phyloP scores from a whole-genome alignment of 2,329 filamentous ascomycete genomes.

The Aspergillus floridensis region DNA sequence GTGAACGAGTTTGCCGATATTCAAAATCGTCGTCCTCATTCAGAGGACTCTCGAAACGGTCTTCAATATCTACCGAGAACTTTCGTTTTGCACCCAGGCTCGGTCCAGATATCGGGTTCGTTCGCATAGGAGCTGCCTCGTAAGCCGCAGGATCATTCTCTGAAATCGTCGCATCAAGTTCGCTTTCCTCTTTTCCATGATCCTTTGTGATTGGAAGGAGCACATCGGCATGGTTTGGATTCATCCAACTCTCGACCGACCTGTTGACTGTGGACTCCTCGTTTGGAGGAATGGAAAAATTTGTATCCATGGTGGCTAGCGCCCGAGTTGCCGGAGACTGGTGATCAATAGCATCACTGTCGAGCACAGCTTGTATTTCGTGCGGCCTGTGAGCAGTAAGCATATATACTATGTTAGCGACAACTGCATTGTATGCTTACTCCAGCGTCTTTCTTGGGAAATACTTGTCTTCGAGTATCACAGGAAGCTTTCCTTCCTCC shows the following conservation, averaged over 20 bases:
- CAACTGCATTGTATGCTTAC: constrained; percentile 36
- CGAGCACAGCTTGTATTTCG: constrained; percentile 34
- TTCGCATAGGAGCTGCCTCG: neutral
- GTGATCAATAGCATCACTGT: constrained; percentile 14
- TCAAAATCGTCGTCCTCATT: constrained; percentile 34
- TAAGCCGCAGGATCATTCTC: constrained; percentile 1
- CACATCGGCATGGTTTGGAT: neutral
- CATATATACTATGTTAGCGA: neutral
- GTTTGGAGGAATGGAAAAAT: neutral
- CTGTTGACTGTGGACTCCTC: neutral
- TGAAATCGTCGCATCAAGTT: neutral
- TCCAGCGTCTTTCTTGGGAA: constrained; percentile 57
- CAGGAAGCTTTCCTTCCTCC: constrained; percentile 49
- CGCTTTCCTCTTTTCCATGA: constrained; percentile 7
- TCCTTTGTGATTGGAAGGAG: constrained; percentile 17
- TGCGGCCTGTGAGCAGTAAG: constrained; percentile 28
- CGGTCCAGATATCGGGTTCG: constrained; percentile 22
- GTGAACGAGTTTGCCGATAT: constrained; percentile 26
- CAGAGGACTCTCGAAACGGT: constrained; percentile 21
- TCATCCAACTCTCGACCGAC: constrained; percentile 1
- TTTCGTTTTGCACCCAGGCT: constrained; percentile 58
- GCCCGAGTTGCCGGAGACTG: constrained; percentile 20
- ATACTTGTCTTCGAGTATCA: constrained; percentile 59
- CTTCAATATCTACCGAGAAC: constrained; percentile 53
- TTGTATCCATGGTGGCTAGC: constrained; percentile 37